Conservation (phyloP, 1,139 yeast species). For the Taphrina populina region DNA sequence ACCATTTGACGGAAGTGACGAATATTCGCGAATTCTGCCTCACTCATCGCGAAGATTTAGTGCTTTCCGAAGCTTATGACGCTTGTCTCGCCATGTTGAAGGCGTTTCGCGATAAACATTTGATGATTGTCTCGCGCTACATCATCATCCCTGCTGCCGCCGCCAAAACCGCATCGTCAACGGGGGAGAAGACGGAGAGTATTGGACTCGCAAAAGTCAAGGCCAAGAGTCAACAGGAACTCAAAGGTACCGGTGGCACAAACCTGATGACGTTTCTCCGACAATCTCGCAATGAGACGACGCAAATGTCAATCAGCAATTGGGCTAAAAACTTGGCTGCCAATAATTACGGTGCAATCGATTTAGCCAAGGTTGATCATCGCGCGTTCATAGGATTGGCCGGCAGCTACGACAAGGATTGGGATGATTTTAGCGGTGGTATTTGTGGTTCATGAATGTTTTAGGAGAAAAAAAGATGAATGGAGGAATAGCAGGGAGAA, state of each 20-base stretch:
- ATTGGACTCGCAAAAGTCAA: constrained; percentile 41
- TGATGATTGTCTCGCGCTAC: constrained; percentile 85
- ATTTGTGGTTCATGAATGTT: constrained; percentile 4
- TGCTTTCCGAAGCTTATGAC: constrained; percentile 61
- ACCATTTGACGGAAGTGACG: constrained; percentile 57
- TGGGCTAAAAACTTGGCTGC: constrained; percentile 71
- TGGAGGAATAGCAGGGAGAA: no score
- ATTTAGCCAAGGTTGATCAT: constrained; percentile 19
- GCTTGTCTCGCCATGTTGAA: constrained; percentile 88
- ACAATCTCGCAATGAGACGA: constrained; percentile 94
- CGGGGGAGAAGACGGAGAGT: constrained; percentile 41
- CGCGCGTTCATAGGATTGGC: constrained; percentile 24
- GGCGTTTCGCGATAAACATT: constrained; percentile 85
- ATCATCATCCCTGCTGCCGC: constrained; percentile 69
- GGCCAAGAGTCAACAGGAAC: constrained; percentile 51
- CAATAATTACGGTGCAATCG: constrained; percentile 21
- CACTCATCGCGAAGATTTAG: constrained; percentile 55
- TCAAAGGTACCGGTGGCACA: constrained; percentile 92
- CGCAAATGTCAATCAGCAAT: constrained; percentile 82
- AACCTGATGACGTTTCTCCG: constrained; percentile 85
- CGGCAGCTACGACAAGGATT: constrained; percentile 23
- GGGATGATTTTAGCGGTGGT: constrained; percentile 24
- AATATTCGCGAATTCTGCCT: constrained; percentile 65
- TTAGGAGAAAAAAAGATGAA: background rate
- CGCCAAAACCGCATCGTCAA: constrained; percentile 51